Conservation (phyloP, 2,329 filamentous ascomycete species). For the Lachnellula subtilissima region DNA sequence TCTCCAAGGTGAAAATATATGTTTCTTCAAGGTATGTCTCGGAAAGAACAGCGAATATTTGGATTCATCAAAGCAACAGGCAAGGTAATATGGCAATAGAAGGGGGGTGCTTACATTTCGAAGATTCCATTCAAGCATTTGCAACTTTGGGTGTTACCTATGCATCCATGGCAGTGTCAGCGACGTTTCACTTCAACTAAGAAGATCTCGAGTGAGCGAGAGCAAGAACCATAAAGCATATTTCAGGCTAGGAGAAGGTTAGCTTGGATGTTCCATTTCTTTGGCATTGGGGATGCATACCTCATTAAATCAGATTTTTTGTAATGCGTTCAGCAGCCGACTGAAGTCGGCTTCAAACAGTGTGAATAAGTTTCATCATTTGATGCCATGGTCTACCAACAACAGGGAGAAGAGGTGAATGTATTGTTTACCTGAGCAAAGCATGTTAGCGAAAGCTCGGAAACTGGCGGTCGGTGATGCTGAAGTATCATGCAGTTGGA, state of each 20-base stretch:
- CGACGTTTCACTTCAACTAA: not conserved
- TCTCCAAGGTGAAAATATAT: constrained; percentile 37
- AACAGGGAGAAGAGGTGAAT: constrained; percentile 8
- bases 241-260: constrained; percentile 29
- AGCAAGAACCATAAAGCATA: constrained; percentile 27
- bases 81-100: not conserved
- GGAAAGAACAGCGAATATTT: constrained; percentile 34
- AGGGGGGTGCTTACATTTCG: constrained; percentile 11
- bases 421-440: constrained; percentile 14
- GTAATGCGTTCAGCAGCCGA: constrained; percentile 33
- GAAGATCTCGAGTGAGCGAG: constrained; percentile 1
- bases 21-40: constrained; percentile 33
- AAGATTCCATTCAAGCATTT: not conserved
- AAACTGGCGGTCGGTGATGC: constrained; percentile 11
- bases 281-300: constrained; percentile 23
- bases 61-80: constrained; percentile 31
- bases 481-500: constrained; percentile 23
- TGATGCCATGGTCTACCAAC: constrained; percentile 24
- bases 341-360: constrained; percentile 36
- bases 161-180: constrained; percentile 3
- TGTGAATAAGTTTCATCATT: constrained; percentile 41
- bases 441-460: constrained; percentile 16
- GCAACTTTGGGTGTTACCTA: constrained; percentile 10
- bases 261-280: constrained; percentile 5
- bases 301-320: constrained; percentile 44